Evolutionary conservation across 495 filamentous ascomycete genomes (phyloP), one percentile per base, ranked within the genome.

Genomic region (Aspergillus haitiensis): DNA sequence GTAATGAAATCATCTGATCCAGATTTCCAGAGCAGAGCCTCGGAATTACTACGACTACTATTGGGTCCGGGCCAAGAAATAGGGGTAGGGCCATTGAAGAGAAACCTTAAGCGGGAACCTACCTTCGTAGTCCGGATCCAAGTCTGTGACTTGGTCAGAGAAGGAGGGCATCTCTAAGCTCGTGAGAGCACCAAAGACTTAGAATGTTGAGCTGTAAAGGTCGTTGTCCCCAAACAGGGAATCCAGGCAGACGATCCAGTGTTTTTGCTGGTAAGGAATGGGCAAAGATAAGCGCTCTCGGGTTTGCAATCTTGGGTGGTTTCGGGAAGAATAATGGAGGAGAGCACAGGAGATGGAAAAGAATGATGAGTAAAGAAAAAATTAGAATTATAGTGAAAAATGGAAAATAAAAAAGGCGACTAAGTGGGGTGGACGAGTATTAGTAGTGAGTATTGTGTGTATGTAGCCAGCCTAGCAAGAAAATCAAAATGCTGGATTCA

Each of bases 91-190:
- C 15, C 42, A 21, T 10, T 34, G 36, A 9, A 9, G 45, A 21
- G 52, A 52, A 42, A 42, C 12, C 44, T 63, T 49, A 13, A 55
- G 46, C 42, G 48, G 47, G 49, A 52, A 63, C 75, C 70, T 74
- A 77, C 75, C 75, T 73, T 68, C 63, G 61, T 66, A 47, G 63
- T 73, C 71, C 60, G 63, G 55, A 44, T 62, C 64, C 15, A 61
- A 56, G 50, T 67, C 66, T 56, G 59, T 55, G 49, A 66, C 65
- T 55, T 71, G 55, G 52, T 67, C 71, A 59, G 70, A 67, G 65
- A 73, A 65, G 47, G 72, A 77, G 51, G 72, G 72, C 70, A 75
- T 76, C 37, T 53, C 50, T 40, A 13, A 46, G 13, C 49, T n/a
- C 31, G 27, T 52, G 7, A 42, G 39, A 59, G 49, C 37, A 47